Base-by-base conservation (phyloP, 495 filamentous ascomycete species). In the Aspergillus homomorphus region DNA sequence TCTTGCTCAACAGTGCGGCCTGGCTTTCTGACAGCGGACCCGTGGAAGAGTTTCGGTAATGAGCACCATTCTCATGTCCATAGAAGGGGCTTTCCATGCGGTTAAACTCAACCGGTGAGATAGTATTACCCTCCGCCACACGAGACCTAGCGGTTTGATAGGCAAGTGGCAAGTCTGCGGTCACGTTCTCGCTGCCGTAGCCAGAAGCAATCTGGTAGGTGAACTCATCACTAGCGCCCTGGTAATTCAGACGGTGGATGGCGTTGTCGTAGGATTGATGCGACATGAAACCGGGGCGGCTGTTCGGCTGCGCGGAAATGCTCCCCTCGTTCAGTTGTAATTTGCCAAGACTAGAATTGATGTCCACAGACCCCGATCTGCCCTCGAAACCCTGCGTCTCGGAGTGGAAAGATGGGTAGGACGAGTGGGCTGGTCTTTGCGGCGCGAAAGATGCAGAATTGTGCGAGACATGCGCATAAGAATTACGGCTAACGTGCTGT, bases 31-130 rank as follows among this genome's bases (percentile, higher is more conserved):
- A 72, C 54, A 73, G 56, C 49, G 72, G 73, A 19, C 69, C 68
- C 23, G 67, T 70, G 7, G 73, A 69, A 42, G 69, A 57, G 28
- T 79, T 77, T 19, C 79, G 76, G 55, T 74, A 77, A 44, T 82
- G 72, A 10, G 84, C 77, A 2, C 81, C 79, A 43, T 75, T 81
- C 12, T 78, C 71, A 4, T 71, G 75, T 0, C 73, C 71, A 61
- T 83, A 86, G 56, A 86, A 81, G 1, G 87, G 79, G 61, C 82
- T 86, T 48, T 79, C 81, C 51, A 86, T 77, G 7, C 82, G 82
- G 44, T 78, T 72, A 21, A 82, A 78, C 15, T 81, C 83, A 1
- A 78, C 77, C 1, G 85, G 81, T 4, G 86, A 87, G 54, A 73
- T 72, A 6, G 72, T 69, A 24, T 68, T 75, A 28, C 20, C 14